Conservation (phyloP, 148 eudicot genomes). For the Camellia granthamiana region DNA sequence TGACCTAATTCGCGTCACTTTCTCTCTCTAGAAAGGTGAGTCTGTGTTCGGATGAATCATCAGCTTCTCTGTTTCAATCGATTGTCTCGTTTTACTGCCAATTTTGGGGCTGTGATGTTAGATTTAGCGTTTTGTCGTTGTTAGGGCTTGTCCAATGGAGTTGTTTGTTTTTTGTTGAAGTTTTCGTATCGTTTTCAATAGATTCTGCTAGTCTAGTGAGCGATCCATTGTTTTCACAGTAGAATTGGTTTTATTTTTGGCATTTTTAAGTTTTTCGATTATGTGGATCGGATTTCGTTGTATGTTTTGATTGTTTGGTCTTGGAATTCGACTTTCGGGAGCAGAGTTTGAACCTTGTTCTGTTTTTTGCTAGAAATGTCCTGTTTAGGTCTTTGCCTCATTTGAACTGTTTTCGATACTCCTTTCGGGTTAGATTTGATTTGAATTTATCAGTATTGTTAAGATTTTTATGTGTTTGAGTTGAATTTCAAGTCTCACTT, state of each 20-base stretch:
- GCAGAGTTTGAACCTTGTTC: not conserved
- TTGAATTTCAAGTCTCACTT: not conserved
- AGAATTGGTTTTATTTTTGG: constrained; percentile 15
- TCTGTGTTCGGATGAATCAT: not conserved
- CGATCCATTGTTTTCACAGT: constrained; percentile 40
- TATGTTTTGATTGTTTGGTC: not conserved
- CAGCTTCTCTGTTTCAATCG: constrained; percentile 10
- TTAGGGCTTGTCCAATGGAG: constrained; percentile 22
- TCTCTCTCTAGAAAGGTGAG: constrained; percentile 18
- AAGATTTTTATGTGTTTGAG: not conserved
- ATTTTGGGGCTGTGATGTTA: constrained; percentile 37
- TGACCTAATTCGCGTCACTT: constrained; percentile 9
- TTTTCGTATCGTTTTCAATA: constrained; percentile 19
- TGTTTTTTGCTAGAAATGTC: not conserved
- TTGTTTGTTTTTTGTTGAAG: constrained; percentile 5
- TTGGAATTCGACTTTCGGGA: not conserved
- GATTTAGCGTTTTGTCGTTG: constrained; percentile 23
- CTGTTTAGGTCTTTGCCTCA: not conserved
- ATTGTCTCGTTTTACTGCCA: constrained; percentile 8
- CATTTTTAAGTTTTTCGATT: constrained; percentile 2
- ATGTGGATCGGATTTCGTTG: constrained; percentile 9
- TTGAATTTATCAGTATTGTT: not conserved
- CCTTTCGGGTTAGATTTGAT: not conserved
- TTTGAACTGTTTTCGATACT: constrained; percentile 5
- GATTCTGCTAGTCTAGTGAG: constrained; percentile 20